phyloP scores from a whole-genome alignment of 495 filamentous ascomycete genomes.

The Neurospora discreta region DNA sequence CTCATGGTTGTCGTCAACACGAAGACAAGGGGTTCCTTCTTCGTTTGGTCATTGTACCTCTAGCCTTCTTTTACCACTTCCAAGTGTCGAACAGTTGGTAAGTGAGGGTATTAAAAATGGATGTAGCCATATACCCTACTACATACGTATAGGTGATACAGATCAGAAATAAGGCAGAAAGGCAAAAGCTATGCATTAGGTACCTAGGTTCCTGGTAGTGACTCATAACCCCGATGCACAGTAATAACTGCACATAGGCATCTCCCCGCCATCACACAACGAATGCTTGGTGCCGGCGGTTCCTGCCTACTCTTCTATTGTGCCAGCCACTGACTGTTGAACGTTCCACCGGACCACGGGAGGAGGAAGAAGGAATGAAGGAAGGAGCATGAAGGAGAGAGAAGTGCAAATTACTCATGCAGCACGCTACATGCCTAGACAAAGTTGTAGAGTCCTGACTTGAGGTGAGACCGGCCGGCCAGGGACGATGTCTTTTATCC shows the following conservation, averaged over 20 bases:
- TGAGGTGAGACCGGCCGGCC: not conserved
- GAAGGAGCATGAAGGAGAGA: not conserved
- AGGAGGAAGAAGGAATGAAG: not conserved
- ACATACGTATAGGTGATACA: not conserved
- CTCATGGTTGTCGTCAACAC: not conserved
- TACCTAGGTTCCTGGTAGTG: not conserved
- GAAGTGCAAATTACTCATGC: not conserved
- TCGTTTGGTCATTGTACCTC: not conserved
- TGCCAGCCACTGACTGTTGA: not conserved
- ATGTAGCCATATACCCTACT: not conserved
- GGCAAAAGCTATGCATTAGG: not conserved
- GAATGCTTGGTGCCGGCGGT: not conserved
- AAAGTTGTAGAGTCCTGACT: not conserved
- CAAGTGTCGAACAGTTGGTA: not conserved
- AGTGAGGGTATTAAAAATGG: not conserved
- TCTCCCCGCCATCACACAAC: not conserved
- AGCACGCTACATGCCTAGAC: not conserved
- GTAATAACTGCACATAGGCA: not conserved
- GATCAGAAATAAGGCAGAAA: not conserved
- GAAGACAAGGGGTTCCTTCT: not conserved
- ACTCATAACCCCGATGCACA: not conserved
- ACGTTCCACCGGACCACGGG: not conserved
- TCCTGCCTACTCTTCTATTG: not conserved
- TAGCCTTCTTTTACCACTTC: not conserved
- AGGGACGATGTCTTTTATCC: not conserved